These are phyloP conservation scores for Exserohilum rostratum DNA, from an alignment of 2,329 filamentous ascomycete genomes.

Conservation along the genomic window DNA sequence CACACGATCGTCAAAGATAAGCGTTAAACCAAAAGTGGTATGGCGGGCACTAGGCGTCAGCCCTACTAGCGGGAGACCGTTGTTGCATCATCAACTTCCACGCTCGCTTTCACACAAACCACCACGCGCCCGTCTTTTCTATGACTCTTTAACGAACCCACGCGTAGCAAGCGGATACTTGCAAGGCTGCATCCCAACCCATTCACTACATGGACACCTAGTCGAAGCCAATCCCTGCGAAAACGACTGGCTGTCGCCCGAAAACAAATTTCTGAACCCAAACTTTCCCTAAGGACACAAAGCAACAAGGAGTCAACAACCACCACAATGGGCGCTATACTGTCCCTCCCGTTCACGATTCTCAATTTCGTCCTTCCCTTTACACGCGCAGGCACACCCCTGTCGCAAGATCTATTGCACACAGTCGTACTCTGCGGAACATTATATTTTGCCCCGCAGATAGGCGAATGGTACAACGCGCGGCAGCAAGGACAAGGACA, in stretches of 20 bases:
- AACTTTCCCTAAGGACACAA: not conserved
- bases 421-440: slow-evolving; percentile 52
- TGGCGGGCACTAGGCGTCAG: slow-evolving; percentile 6
- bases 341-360: slow-evolving; percentile 33
- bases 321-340: slow-evolving; percentile 36
- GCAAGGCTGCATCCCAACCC: not conserved
- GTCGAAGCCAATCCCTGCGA: not conserved
- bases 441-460: slow-evolving; percentile 56
- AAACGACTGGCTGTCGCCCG: not conserved
- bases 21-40: not conserved
- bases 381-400: slow-evolving; percentile 54
- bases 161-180: not conserved
- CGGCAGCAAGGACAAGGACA: slow-evolving; percentile 17
- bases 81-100: slow-evolving; percentile 20
- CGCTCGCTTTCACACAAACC: not conserved
- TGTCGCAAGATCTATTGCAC: slow-evolving; percentile 56
- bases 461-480: slow-evolving; percentile 49
- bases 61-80: slow-evolving; percentile 1
- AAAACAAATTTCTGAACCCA: slow-evolving; percentile 4
- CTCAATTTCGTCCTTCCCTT: slow-evolving; percentile 57
- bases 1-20: not conserved
- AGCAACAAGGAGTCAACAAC: not conserved
- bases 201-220: not conserved
- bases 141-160: not conserved
- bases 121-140: not conserved